These are phyloP conservation scores for Melampsora larici-populina DNA, from an alignment of 1,284 basidiomycete genomes.

Conservation along the genomic window DNA sequence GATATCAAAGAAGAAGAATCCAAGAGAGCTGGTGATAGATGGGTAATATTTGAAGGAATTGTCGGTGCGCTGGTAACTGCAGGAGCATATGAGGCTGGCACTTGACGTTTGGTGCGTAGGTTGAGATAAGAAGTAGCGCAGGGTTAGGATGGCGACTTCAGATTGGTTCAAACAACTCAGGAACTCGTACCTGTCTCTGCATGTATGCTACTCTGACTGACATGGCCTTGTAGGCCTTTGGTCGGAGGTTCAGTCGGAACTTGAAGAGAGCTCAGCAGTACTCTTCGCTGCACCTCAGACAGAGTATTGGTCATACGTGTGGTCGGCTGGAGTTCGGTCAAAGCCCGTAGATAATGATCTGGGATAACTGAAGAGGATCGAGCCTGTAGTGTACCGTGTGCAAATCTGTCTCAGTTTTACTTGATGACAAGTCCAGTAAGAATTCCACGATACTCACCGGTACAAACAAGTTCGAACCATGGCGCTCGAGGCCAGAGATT, in stretches of 20 bases:
- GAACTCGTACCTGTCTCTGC: neutral
- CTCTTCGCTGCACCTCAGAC: neutral
- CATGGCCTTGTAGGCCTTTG: neutral
- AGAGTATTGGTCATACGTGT: neutral
- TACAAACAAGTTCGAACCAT: neutral
- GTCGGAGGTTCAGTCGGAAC: neutral
- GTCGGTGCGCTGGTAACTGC: neutral
- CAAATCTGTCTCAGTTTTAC: neutral
- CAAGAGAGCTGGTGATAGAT: conserved; percentile 1
- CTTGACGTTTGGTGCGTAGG: neutral
- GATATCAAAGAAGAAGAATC: neutral
- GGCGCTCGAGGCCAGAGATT: neutral
- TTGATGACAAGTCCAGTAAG: too few relatives aligned
- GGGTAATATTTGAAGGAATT: neutral
- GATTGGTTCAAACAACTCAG: too few relatives aligned
- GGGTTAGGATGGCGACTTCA: neutral
- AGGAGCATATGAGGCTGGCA: neutral
- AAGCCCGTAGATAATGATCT: conserved; percentile 10
- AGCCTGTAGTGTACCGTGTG: neutral
- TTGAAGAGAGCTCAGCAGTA: neutral
- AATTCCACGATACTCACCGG: neutral
- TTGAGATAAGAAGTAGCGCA: neutral
- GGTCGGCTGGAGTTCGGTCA: neutral
- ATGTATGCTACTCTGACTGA: neutral
- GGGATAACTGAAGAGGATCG: neutral